Percentiles rank a stretch among this genome's conserved stretches.
phyloP scores from a whole-genome alignment of 257 asterid species.

The Voacanga thouarsii region DNA sequence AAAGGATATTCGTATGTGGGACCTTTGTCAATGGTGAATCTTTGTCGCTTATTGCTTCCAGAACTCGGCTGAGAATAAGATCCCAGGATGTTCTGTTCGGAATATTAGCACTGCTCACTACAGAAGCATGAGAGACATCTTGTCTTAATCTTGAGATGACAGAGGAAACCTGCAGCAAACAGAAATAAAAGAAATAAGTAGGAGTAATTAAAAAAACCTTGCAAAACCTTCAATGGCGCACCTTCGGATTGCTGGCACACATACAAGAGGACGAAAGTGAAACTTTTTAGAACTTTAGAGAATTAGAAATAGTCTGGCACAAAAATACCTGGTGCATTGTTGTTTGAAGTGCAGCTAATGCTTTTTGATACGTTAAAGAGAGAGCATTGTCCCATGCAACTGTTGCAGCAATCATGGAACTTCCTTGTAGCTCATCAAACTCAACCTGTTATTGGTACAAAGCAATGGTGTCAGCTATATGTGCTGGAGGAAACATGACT shows the following conservation, averaged over 20 bases:
- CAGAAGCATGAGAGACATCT: slow-evolving; percentile 33
- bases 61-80: slow-evolving; percentile 57
- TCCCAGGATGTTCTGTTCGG: slow-evolving; percentile 80
- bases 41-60: slow-evolving; percentile 55
- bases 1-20: not conserved
- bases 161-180: slow-evolving; percentile 60
- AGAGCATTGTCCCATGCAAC: slow-evolving; percentile 86
- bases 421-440: slow-evolving; percentile 84
- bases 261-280: not conserved
- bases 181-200: not conserved
- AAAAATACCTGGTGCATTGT: slow-evolving; percentile 65
- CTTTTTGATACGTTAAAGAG: slow-evolving; percentile 57
- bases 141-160: slow-evolving; percentile 33
- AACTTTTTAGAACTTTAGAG: not conserved
- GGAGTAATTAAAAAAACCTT: not conserved
- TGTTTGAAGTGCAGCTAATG: slow-evolving; percentile 63
- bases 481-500: not conserved
- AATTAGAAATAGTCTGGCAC: not conserved
- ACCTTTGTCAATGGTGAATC: slow-evolving; percentile 77
- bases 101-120: slow-evolving; percentile 56
- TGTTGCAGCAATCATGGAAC: slow-evolving; percentile 88
- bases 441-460: slow-evolving; percentile 35
- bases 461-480: not conserved
- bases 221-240: not conserved
- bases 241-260: not conserved